A percentile compares a stretch with the other conserved stretches of the same genome.
These are phyloP conservation scores for Heliocybe sulcata DNA, from an alignment of 1,284 basidiomycete genomes.

Conservation along the genomic window DNA sequence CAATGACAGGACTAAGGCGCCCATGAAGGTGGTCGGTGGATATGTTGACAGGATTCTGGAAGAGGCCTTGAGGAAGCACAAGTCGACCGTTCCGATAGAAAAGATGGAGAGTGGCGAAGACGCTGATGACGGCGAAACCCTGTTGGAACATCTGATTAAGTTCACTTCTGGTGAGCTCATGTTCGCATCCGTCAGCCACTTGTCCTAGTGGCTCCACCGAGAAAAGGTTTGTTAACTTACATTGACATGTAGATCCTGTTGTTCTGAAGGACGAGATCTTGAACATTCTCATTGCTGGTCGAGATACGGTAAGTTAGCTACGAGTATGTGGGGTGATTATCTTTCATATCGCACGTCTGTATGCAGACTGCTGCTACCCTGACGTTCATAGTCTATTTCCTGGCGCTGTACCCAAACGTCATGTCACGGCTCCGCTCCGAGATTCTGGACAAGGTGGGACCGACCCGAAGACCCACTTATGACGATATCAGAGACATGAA, in stretches of 20 bases:
- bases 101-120: slow-evolving; percentile 12
- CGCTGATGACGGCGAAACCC: slow-evolving; percentile 20
- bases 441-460: slow-evolving; percentile 29
- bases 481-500: slow-evolving; percentile 31
- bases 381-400: slow-evolving; percentile 32
- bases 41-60: slow-evolving; percentile 37
- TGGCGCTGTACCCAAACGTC: slow-evolving; percentile 30
- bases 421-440: slow-evolving; percentile 30
- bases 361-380: slow-evolving; percentile 26
- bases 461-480: slow-evolving; percentile 24
- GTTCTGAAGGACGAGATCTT: slow-evolving; percentile 30
- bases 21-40: slow-evolving; percentile 30
- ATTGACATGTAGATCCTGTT: slow-evolving; percentile 7
- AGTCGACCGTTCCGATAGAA: slow-evolving; percentile 11
- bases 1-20: slow-evolving; percentile 24
- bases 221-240: no score
- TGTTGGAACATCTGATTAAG: slow-evolving; percentile 32
- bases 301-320: slow-evolving; percentile 26
- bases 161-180: slow-evolving; percentile 18
- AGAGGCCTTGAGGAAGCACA: slow-evolving; percentile 24
- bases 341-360: background rate
- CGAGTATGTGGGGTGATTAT: background rate
- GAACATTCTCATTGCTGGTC: slow-evolving; percentile 33
- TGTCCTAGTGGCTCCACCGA: background rate
- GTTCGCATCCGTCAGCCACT: background rate